Percentiles rank a stretch among this genome's conserved stretches.
These are phyloP conservation scores for Rhododendron williamsianum DNA, from an alignment of 148 eudicot genomes.

Conservation along the genomic window DNA sequence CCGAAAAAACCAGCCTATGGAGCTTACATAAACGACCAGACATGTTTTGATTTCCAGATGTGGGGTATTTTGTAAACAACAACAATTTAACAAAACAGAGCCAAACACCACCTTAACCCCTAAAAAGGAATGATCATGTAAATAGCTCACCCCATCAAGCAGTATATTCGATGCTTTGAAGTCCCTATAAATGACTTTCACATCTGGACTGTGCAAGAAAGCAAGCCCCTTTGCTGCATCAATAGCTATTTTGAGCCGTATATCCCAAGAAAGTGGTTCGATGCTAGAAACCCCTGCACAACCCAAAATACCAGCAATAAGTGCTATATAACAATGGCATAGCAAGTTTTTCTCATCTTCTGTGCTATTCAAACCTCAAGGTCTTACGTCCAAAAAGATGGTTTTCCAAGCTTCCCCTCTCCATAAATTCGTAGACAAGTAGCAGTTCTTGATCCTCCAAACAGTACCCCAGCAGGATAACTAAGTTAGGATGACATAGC, in stretches of 20 bases:
- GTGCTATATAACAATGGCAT: background rate
- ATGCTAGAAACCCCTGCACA: constrained; percentile 31
- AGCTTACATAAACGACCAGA: background rate
- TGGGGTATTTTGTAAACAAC: background rate
- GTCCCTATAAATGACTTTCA: constrained; percentile 53
- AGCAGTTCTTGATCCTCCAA: no score
- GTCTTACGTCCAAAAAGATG: no score
- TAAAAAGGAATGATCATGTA: background rate
- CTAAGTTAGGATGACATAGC: no score
- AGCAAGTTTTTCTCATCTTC: background rate
- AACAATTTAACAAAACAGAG: background rate
- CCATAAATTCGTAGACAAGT: no score
- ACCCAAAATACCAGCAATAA: constrained; percentile 8
- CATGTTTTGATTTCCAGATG: background rate
- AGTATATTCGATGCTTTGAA: constrained; percentile 65
- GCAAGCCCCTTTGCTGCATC: constrained; percentile 64
- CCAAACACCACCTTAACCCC: background rate
- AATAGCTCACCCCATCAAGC: constrained; percentile 47
- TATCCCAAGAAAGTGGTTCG: constrained; percentile 51
- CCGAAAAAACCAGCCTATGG: background rate
- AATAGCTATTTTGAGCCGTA: constrained; percentile 48
- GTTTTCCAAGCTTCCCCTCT: no score
- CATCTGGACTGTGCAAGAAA: constrained; percentile 44
- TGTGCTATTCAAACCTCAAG: background rate
- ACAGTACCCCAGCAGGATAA: no score